phyloP scores from a whole-genome alignment of 2,329 filamentous ascomycete species.

The Microdochium bolleyi region DNA sequence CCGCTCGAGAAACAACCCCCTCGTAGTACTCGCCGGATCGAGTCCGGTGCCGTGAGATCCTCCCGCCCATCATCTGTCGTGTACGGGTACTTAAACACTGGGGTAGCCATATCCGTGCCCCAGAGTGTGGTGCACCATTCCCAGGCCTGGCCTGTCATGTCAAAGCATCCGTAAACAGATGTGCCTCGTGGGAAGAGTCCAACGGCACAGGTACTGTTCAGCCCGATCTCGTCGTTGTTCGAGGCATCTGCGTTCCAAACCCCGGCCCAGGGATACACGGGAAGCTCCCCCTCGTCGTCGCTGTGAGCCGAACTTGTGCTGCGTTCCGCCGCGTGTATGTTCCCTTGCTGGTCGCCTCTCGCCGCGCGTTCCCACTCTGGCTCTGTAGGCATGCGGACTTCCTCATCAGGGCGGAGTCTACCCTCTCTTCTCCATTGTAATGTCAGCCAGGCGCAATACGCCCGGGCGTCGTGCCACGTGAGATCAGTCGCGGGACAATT shows the following conservation, averaged over 20 bases:
- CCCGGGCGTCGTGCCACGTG: constrained; percentile 2
- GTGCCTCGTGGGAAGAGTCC: constrained; percentile 1
- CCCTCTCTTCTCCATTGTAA: background rate
- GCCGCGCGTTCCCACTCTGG: constrained; percentile 2
- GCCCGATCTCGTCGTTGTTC: constrained; percentile 1
- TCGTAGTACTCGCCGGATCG: constrained; percentile 1
- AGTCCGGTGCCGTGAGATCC: background rate
- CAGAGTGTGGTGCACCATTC: constrained; percentile 3
- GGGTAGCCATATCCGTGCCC: constrained; percentile 2
- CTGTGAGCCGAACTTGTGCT: too few relatives aligned
- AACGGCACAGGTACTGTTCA: constrained; percentile 1
- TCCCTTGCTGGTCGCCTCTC: background rate
- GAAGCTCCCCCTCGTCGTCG: background rate
- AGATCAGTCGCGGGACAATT: constrained; percentile 3
- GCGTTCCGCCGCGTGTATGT: background rate
- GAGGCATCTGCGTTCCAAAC: background rate
- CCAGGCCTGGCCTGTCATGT: constrained; percentile 3
- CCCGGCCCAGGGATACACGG: background rate
- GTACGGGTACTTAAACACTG: constrained; percentile 1
- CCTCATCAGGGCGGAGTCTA: background rate
- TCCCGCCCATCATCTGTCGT: background rate
- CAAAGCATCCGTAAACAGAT: constrained; percentile 1
- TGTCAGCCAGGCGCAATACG: constrained; percentile 1
- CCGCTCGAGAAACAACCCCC: constrained; percentile 3
- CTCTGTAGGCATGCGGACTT: constrained; percentile 1